Evolutionary conservation across 1,284 basidiomycete genomes (phyloP), one percentile per base, ranked within the genome.

Genomic region (Cryptococcus maquisensis): DNA sequence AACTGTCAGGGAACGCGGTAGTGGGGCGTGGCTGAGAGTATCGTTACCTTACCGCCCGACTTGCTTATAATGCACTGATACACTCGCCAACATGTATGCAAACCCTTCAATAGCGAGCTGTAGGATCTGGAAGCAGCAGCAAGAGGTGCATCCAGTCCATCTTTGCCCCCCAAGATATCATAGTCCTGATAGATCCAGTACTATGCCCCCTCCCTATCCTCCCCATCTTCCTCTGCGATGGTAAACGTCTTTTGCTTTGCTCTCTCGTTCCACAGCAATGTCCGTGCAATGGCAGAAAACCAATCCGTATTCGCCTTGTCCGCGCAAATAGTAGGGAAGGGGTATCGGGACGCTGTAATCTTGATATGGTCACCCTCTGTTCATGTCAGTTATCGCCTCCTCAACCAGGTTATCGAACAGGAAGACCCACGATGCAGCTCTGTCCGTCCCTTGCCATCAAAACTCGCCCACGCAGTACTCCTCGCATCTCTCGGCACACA

Each of bases 301-400:
- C 96, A 99, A 72, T 98, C 95, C 3, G 88, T 92, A 7, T 90
- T 94, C 73, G 97, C 94, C 62, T 95, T 96, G 70, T 97, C 91
- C 9, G 91, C 91, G 70, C 93, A 98, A 4, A 99, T 92, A 1
- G 96, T 98, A 0, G 96, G 96, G 82, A 98, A 98, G 4, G 96
- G 96, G 74, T 94, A 99, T 70, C 88, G 92, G 4, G 94, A 98
- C 0, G 96, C 96, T 0, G 90, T 95, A 56, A 99, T 87, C 78
- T 96, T 98, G 80, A 99, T 98, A 73, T 98, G 96, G 72, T 99
- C 96, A 43, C 96, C 96, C 84, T 98, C 91, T 94, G 44, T 16
- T 2, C 48, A 23, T 4, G 4, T 28, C 3, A 23, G 9, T 20
- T 20, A 12, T 16, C 7, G 26, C 13, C 13, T 39, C 13, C 5